Conservation (phyloP, 1,139 yeast species). For the Blastobotrys petasosporus region DNA sequence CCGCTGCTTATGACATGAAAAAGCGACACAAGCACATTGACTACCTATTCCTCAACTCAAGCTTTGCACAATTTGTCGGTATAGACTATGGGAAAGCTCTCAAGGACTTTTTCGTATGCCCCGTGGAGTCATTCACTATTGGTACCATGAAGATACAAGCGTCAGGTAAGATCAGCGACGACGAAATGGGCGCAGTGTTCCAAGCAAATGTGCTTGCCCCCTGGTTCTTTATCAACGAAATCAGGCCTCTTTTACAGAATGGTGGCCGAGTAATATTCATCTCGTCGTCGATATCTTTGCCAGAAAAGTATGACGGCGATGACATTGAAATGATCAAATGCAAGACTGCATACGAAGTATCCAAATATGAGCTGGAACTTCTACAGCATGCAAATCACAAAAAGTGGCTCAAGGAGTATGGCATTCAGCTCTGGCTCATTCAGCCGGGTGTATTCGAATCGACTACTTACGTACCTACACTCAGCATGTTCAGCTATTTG, state of each 20-base stretch:
- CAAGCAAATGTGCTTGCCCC: constrained; percentile 97
- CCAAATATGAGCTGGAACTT: constrained; percentile 81
- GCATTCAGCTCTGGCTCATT: constrained; percentile 65
- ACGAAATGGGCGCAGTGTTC: constrained; percentile 77
- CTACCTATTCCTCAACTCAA: constrained; percentile 79
- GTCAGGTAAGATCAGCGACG: constrained; percentile 65
- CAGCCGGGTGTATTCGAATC: constrained; percentile 96
- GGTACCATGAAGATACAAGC: constrained; percentile 75
- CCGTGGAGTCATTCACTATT: constrained; percentile 69
- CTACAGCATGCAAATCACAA: constrained; percentile 67
- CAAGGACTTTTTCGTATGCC: constrained; percentile 54
- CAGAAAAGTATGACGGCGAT: constrained; percentile 59
- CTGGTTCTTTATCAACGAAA: constrained; percentile 65
- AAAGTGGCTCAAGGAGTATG: constrained; percentile 40
- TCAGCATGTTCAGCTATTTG: constrained; percentile 71
- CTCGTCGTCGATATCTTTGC: constrained; percentile 71
- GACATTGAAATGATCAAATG: constrained; percentile 68
- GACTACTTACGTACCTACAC: constrained; percentile 66
- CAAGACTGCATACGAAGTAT: constrained; percentile 78
- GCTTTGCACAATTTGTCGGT: constrained; percentile 81
- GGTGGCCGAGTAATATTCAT: constrained; percentile 76
- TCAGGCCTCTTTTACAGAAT: constrained; percentile 45
- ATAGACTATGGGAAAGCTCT: constrained; percentile 78
- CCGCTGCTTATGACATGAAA: constrained; percentile 65
- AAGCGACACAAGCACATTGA: constrained; percentile 62